Conservation (phyloP, 192 early-diverging fungal genomes). For the Lobosporangium transversale region DNA sequence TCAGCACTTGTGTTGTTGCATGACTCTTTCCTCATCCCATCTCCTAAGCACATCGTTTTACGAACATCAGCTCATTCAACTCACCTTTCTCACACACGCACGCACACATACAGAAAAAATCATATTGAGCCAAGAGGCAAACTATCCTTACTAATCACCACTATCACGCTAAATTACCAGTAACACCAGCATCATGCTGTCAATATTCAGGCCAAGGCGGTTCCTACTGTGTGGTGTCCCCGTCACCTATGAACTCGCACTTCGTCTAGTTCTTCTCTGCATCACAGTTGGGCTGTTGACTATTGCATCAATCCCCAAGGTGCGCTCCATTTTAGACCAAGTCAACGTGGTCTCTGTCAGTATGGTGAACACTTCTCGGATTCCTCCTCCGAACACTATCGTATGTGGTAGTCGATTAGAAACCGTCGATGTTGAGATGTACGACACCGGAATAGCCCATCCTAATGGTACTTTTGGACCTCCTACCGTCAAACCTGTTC, state of each 20-base stretch:
- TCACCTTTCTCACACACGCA: neutral
- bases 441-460: conserved; percentile 1
- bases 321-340: conserved; percentile 22
- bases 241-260: conserved; percentile 26
- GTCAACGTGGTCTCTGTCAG: conserved; percentile 36
- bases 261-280: conserved; percentile 13
- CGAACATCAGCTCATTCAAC: neutral
- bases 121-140: no score
- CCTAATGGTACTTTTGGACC: conserved; percentile 3
- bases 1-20: no score
- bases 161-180: neutral
- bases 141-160: no score
- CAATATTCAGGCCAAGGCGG: conserved; percentile 3
- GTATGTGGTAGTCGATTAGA: conserved; percentile 18
- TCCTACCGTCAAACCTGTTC: neutral
- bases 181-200: neutral
- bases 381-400: conserved; percentile 15
- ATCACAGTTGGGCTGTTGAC: conserved; percentile 16
- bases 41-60: no score
- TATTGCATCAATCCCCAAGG: conserved; percentile 16
- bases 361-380: conserved; percentile 4
- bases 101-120: neutral
- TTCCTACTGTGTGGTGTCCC: conserved; percentile 27
- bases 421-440: conserved; percentile 14
- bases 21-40: no score